Evolutionary conservation across 1,139 yeast genomes (phyloP), one percentile per base, ranked within the genome.

Genomic region (Pichia terricola): DNA sequence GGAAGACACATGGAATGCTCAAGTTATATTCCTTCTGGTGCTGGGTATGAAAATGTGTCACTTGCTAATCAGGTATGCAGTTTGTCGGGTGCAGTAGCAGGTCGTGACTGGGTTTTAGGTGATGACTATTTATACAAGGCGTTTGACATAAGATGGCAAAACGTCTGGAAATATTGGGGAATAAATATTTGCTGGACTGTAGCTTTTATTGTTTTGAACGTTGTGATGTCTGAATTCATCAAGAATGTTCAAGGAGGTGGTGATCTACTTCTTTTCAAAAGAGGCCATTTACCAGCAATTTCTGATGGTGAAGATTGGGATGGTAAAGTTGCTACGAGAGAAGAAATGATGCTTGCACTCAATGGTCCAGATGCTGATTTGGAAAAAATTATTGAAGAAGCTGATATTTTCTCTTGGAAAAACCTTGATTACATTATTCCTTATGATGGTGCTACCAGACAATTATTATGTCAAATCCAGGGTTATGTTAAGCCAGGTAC

Each of bases 401-500:
- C 47, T 8, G 50, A 50, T 41, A 66, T 66, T 40, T 71, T 73
- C 62, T 69, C 67, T 45, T 74, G 79, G 79, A 66, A 64, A 53
- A 63, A 72, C 50, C 41, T 55, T 3, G 39, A 45, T 25, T 55
- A 51, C 38, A 69, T 65, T 50, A 63, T 71, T 9, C 68, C 64
- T 9, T 67, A 69, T 25, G 82, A 74, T n/a, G 50, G 49, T 38
- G 42, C 42, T 63, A 46, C 56, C 4, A 59, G 70, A 56, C 64
- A 64, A 48, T 57, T 76, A 28, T 38, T 45, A 34, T 37, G 41
- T 38, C 26, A 30, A 3, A 38, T 77, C 40, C 74, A 74, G 52
- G 83, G 82, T 27, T 76, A 63, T 52, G 75, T 75, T 54, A 64
- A 65, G 43, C 80, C 81, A 3, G 81, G 81, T 39, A 71, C 73